These are phyloP conservation scores for Solanum arcanum DNA, from an alignment of 257 asterid species.

Conservation along the genomic window DNA sequence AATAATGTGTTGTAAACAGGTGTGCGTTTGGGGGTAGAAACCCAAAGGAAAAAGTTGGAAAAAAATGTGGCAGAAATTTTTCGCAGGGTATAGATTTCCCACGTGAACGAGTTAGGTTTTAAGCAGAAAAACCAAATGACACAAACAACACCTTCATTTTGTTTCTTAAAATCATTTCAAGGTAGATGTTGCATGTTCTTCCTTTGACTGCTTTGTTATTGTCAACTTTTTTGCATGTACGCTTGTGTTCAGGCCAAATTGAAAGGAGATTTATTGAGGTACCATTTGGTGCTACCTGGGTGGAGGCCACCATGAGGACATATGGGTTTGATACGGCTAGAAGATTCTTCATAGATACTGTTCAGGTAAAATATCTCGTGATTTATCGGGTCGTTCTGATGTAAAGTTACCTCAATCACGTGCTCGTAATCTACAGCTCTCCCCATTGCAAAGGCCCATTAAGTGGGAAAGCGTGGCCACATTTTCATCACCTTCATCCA, in stretches of 20 bases:
- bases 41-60: neutral
- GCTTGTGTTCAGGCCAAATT: conserved; percentile 48
- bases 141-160: neutral
- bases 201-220: neutral
- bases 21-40: neutral
- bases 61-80: neutral
- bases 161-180: neutral
- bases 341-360: conserved; percentile 67
- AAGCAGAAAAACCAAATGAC: neutral
- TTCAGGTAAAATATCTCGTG: conserved; percentile 56
- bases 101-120: neutral
- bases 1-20: neutral
- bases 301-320: conserved; percentile 73
- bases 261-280: conserved; percentile 84
- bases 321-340: conserved; percentile 84
- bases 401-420: neutral
- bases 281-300: conserved; percentile 97
- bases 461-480: conserved; percentile 82
- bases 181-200: neutral
- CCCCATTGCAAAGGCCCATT: conserved; percentile 78
- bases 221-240: conserved; percentile 4
- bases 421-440: conserved; percentile 44
- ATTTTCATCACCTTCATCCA: conserved; percentile 90
- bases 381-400: neutral
- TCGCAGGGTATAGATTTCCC: neutral